These are phyloP conservation scores for Pythium volutum DNA, from an alignment of 352 stramenopile genomes.

Conservation along the genomic window DNA sequence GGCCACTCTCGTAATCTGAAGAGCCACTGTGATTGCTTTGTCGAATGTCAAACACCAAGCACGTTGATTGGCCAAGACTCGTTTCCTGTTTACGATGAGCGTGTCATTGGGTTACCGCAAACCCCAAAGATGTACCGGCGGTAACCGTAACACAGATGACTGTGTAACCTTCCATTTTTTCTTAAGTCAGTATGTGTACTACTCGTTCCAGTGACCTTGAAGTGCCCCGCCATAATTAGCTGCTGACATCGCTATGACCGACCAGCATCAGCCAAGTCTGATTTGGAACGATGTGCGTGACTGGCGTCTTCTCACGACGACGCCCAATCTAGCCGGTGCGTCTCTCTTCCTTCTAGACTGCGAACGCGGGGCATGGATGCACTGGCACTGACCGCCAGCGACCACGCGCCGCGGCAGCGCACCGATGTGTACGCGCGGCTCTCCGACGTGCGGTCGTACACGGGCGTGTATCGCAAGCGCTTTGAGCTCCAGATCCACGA, in stretches of 20 bases:
- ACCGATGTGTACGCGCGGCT: slow-evolving; percentile 23
- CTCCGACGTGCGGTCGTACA: slow-evolving; percentile 25
- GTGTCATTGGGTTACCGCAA: too few relatives aligned
- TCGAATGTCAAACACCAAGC: background rate
- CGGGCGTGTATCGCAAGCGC: slow-evolving; percentile 26
- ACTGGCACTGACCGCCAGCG: background rate
- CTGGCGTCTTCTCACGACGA: background rate
- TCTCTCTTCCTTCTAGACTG: background rate
- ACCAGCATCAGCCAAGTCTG: background rate
- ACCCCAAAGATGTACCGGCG: too few relatives aligned
- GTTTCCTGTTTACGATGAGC: background rate
- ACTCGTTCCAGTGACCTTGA: slow-evolving; percentile 3
- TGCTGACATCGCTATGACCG: background rate
- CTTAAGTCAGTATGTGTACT: background rate
- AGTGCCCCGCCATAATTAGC: slow-evolving; percentile 8
- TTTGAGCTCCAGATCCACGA: slow-evolving; percentile 27
- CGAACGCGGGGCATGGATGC: background rate
- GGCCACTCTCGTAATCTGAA: background rate
- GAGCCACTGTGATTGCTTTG: slow-evolving; percentile 7
- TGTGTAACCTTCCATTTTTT: background rate
- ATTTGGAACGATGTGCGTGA: background rate
- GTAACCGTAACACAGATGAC: too few relatives aligned
- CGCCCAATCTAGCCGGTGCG: background rate
- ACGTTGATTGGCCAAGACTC: background rate
- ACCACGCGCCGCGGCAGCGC: slow-evolving; percentile 3